These are phyloP conservation scores for Lactifluus piperatus DNA, from an alignment of 768 basidiomycete species.

Conservation along the genomic window DNA sequence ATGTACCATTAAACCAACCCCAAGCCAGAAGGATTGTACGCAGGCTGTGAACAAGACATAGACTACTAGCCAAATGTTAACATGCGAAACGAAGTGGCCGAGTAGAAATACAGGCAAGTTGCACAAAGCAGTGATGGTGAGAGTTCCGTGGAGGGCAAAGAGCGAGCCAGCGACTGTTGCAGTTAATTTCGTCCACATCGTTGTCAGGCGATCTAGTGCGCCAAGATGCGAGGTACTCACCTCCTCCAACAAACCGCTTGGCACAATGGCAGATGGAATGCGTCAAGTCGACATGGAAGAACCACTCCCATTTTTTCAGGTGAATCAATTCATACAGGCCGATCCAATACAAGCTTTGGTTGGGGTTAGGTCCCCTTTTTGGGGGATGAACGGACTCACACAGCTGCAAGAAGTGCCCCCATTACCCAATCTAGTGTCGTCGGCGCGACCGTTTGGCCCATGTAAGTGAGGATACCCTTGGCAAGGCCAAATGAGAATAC, in stretches of 20 bases:
- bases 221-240: background rate
- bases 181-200: background rate
- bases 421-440: constrained; percentile 5
- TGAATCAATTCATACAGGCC: background rate
- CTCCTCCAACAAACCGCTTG: constrained; percentile 4
- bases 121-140: background rate
- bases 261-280: background rate
- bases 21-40: background rate
- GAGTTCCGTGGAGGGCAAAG: constrained; percentile 1
- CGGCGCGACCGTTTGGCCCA: background rate
- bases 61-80: background rate
- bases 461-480: constrained; percentile 5
- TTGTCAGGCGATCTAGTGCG: background rate
- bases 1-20: background rate
- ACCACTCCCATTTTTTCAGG: background rate
- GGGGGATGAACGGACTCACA: background rate
- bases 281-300: constrained; percentile 2
- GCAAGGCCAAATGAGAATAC: background rate
- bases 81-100: background rate
- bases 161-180: background rate
- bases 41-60: background rate
- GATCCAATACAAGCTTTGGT: constrained; percentile 2
- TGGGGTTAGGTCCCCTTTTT: background rate
- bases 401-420: background rate
- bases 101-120: background rate